phyloP scores from a whole-genome alignment of 305 asterid genomes.

The Fraxinus angustifolia region DNA sequence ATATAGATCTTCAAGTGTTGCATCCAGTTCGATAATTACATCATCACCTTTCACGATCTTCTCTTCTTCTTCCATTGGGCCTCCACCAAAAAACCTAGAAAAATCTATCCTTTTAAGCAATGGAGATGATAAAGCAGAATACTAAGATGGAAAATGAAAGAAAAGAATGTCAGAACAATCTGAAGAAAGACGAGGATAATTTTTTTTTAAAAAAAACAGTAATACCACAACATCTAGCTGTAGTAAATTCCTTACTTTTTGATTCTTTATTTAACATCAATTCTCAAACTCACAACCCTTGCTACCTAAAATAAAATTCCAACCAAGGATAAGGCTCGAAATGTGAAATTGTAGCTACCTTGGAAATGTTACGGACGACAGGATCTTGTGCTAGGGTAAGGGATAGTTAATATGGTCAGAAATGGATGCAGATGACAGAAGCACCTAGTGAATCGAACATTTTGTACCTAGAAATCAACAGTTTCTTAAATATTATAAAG shows the following conservation, averaged over 20 bases:
- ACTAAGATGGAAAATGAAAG: background rate
- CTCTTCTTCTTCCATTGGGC: conserved; percentile 88
- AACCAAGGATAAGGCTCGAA: background rate
- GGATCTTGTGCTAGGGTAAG: background rate
- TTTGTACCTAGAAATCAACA: background rate
- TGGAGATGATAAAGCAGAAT: background rate
- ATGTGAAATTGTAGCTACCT: background rate
- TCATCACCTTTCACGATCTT: conserved; percentile 86
- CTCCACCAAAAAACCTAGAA: conserved; percentile 82
- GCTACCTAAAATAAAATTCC: background rate
- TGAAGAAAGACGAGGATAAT: background rate
- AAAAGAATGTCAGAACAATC: background rate
- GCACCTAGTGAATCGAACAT: background rate
- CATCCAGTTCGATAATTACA: conserved; percentile 81
- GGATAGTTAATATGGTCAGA: background rate
- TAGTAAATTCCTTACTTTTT: background rate
- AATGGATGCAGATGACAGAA: background rate
- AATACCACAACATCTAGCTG: background rate
- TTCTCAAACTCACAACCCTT: background rate
- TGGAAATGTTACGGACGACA: background rate
- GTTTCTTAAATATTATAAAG: background rate
- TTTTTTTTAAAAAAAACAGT: background rate
- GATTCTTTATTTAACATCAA: background rate
- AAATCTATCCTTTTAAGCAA: conserved; percentile 26
- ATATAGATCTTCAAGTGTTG: conserved; percentile 84